Evolutionary conservation across 2,329 filamentous ascomycete species (phyloP), one percentile per base, ranked within the genome.

Genomic region (Aspergillus quadricinctus): DNA sequence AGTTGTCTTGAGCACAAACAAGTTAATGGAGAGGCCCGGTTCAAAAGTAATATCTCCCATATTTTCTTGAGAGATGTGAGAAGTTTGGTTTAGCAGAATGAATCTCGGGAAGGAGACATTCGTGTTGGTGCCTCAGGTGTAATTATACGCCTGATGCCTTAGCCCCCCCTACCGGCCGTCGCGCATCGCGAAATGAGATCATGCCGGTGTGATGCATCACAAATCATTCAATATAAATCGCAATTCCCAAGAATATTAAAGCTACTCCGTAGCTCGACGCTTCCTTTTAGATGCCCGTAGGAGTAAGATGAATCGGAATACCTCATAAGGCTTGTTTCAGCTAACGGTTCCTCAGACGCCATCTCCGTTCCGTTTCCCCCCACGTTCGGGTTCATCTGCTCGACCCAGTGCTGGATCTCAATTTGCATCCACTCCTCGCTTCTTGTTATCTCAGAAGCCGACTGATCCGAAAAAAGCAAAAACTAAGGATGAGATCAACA

Each of bases 391-490:
- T 21, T 54, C 58, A 31, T 60, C 66, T 31, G 57, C 67, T 48
- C 69, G 66, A 29, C 61, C 63, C 45, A 64, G 49, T 48, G 60
- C 63, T 40, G 64, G 67, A 19, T 61, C 69, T 14, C 69, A 72
- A 17, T 72, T 72, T 56, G 69, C 70, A 2, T 66, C 66, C 4
- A 70, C 69, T 1, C 70, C 68, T 28, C 69, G 69, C 4, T 72
- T 72, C 27, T 35, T 71, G 8, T 54, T 72, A 7, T 72, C 69
- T 0, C 68, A 70, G 27, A 53, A 51, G 25, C 59, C 53, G 5
- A 57, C 57, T 14, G 49, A 58, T 3, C 56, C 29, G 17, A 6
- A 56, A 14, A 53, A 57, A 11, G 51, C 31, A 17, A 46, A 23
- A 19, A 21, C 49, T 1, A 56, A 52, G 5, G 48, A 57, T 29